Percentiles rank a stretch among this genome's conserved stretches.
phyloP scores from a whole-genome alignment of 345 rosid species.

The Lepidium sativum region DNA sequence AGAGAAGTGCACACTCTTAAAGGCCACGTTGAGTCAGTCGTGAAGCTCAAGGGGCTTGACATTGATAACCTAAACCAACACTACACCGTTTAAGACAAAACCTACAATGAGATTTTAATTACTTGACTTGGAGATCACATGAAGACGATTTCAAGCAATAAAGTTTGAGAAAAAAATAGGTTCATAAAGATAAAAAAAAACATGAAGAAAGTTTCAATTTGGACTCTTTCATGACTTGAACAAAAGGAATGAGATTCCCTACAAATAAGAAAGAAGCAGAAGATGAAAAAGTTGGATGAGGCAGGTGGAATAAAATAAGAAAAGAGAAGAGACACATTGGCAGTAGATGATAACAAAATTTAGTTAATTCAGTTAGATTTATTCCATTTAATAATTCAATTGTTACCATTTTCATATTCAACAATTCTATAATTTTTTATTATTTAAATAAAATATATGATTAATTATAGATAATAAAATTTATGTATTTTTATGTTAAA shows the following conservation, averaged over 20 bases:
- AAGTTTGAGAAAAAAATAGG: slow-evolving; percentile 10
- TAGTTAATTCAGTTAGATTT: too few species aligned
- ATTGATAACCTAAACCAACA: slow-evolving; percentile 75
- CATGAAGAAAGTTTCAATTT: not conserved
- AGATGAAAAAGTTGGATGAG: not conserved
- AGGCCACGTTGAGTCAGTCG: slow-evolving; percentile 86
- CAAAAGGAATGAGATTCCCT: not conserved
- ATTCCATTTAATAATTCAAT: too few species aligned
- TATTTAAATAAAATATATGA: too few species aligned
- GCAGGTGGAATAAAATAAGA: slow-evolving; percentile 1
- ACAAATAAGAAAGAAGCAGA: not conserved
- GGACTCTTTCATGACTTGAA: not conserved
- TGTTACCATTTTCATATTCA: too few species aligned
- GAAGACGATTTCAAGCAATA: not conserved
- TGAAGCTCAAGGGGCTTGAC: slow-evolving; percentile 80
- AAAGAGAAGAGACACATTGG: too few species aligned
- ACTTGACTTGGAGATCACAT: not conserved
- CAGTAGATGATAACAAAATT: too few species aligned
- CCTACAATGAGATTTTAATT: not conserved
- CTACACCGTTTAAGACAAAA: slow-evolving; percentile 43
- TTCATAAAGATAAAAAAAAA: slow-evolving; percentile 3
- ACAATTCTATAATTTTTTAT: too few species aligned
- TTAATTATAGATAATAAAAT: too few species aligned
- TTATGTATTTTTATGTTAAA: too few species aligned
- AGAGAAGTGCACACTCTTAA: slow-evolving; percentile 64